Evolutionary conservation across 495 filamentous ascomycete species (phyloP).

Genomic region (Penicillium cosmopolitanum): DNA sequence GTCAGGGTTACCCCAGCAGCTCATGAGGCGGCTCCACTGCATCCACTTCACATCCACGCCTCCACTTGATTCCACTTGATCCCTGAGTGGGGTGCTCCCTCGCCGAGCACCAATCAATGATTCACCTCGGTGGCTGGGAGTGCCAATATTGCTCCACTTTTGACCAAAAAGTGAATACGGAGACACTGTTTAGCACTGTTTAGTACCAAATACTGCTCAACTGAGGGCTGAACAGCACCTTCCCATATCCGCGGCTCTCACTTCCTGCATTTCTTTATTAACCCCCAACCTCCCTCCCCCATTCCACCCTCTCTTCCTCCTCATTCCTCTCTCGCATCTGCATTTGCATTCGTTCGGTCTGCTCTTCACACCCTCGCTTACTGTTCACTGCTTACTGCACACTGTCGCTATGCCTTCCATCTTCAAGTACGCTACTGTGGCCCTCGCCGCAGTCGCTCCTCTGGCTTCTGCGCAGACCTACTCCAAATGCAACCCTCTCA

Average conservation of each 20-base stretch:
- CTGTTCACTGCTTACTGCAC: neutral
- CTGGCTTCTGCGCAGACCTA: conserved; percentile 50
- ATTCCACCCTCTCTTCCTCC: neutral
- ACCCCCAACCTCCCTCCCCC: neutral
- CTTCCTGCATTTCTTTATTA: conserved; percentile 2
- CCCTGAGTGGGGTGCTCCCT: conserved; percentile 1
- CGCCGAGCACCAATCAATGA: conserved; percentile 16
- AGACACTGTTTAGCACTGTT: neutral
- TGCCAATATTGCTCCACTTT: conserved; percentile 1
- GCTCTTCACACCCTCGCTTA: neutral
- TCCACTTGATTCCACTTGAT: neutral
- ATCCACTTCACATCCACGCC: neutral
- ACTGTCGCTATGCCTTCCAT: conserved; percentile 32
- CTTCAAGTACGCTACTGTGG: conserved; percentile 38
- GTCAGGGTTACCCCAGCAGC: conserved; percentile 26
- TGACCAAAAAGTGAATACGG: conserved; percentile 3
- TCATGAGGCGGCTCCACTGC: conserved; percentile 18
- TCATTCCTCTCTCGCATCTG: conserved; percentile 4
- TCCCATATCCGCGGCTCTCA: neutral
- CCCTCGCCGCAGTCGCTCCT: conserved; percentile 42
- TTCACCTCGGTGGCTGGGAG: conserved; percentile 1
- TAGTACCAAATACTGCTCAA: neutral
- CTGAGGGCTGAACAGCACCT: conserved; percentile 8
- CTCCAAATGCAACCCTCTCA: conserved; percentile 46
- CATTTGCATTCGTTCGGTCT: conserved; percentile 2